Conservation (phyloP, 2,329 filamentous ascomycete genomes). For the Aspergillus fumigatiaffinis region DNA sequence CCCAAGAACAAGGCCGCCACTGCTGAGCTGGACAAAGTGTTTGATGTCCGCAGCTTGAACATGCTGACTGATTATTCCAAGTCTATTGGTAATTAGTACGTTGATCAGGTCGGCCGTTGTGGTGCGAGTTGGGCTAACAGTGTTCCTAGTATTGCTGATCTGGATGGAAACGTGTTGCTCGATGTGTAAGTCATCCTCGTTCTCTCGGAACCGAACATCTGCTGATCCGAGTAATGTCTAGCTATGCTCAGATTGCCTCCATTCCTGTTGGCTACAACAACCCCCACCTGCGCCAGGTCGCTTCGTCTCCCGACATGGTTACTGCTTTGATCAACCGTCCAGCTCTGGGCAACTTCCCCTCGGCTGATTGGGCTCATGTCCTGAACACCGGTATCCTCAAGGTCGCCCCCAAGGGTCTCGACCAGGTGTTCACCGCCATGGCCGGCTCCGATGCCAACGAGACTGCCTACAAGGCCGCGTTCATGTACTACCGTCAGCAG, state of each 20-base stretch:
- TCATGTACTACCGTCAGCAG: conserved; percentile 82
- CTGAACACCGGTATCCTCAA: conserved; percentile 76
- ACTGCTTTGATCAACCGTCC: conserved; percentile 81
- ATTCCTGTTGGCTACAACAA: conserved; percentile 95
- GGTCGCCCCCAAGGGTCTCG: conserved; percentile 75
- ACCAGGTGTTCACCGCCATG: conserved; percentile 89
- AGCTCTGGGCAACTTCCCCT: conserved; percentile 86
- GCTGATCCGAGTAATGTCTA: conserved; percentile 24
- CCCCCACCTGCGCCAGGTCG: conserved; percentile 65
- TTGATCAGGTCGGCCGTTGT: background rate
- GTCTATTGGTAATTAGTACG: conserved; percentile 73
- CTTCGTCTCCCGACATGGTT: conserved; percentile 73
- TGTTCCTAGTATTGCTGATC: conserved; percentile 42
- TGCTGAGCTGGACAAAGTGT: conserved; percentile 69
- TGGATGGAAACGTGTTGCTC: conserved; percentile 49
- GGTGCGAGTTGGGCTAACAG: conserved; percentile 15
- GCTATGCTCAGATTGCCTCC: conserved; percentile 87
- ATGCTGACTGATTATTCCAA: conserved; percentile 73
- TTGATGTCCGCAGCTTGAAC: conserved; percentile 82
- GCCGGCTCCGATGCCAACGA: conserved; percentile 91
- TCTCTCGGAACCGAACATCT: background rate
- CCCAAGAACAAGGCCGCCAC: conserved; percentile 68
- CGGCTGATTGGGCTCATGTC: conserved; percentile 75
- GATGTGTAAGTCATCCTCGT: conserved; percentile 43
- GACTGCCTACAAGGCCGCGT: conserved; percentile 90